A percentile compares a stretch with the other conserved stretches of the same genome.
phyloP scores from a whole-genome alignment of 2,329 filamentous ascomycete species.

The Emericellopsis atlantica region DNA sequence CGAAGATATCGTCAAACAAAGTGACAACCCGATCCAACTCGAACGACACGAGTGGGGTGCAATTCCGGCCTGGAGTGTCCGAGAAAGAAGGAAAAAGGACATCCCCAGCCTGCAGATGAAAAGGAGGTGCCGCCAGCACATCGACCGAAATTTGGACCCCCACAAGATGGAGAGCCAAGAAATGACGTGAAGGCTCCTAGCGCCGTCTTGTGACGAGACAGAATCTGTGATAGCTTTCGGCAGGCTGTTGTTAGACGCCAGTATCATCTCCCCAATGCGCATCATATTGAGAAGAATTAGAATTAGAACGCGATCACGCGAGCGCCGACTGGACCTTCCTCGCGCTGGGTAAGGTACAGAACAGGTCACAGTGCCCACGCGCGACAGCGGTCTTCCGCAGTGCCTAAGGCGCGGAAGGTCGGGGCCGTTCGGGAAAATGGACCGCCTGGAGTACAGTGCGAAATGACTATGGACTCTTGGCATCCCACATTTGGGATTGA shows the following conservation, averaged over 20 bases:
- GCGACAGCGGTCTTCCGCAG: background rate
- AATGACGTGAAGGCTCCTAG: conserved; percentile 1
- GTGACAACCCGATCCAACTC: no score
- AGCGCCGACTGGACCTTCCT: background rate
- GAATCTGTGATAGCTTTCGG: background rate
- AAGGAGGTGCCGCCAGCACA: background rate
- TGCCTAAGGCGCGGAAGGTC: background rate
- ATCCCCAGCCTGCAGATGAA: background rate
- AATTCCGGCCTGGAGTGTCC: no score
- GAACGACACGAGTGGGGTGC: no score
- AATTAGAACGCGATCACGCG: background rate
- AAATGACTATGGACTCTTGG: background rate
- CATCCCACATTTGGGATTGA: background rate
- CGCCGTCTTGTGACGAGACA: background rate
- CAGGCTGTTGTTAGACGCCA: background rate
- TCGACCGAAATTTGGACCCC: conserved; percentile 4
- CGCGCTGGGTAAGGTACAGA: background rate
- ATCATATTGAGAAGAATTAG: background rate
- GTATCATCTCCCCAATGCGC: background rate
- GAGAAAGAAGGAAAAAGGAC: no score
- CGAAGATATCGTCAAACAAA: no score
- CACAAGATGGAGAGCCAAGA: conserved; percentile 3
- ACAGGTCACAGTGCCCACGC: background rate
- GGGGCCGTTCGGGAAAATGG: background rate
- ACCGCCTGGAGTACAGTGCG: background rate